Conservation (phyloP, 2,329 filamentous ascomycete genomes). For the Trichoderma hamatum region DNA sequence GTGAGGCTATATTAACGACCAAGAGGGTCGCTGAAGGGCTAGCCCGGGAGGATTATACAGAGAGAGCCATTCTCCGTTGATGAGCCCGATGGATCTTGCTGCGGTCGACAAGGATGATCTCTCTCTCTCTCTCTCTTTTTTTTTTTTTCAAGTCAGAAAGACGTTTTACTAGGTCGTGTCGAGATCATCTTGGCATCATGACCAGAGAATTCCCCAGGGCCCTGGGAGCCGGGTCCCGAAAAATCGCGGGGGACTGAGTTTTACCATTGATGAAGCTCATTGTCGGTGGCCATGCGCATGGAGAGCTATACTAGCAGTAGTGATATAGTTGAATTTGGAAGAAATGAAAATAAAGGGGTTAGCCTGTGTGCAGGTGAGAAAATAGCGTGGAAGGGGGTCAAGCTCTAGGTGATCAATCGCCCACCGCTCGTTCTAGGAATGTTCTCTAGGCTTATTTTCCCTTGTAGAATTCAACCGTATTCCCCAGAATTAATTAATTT, state of each 20-base stretch:
- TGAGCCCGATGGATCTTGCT: background rate
- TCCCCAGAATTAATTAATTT: background rate
- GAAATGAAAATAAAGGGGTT: constrained; percentile 8
- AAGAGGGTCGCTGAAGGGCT: background rate
- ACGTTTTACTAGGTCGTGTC: background rate
- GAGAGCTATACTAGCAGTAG: background rate
- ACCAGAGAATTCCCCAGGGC: background rate
- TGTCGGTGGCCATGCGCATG: background rate
- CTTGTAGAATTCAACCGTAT: background rate
- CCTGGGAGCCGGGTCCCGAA: background rate
- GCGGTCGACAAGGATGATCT: background rate
- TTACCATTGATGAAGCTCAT: background rate
- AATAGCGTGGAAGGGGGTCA: constrained; percentile 12
- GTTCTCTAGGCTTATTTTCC: background rate
- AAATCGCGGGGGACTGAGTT: background rate
- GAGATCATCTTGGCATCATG: background rate
- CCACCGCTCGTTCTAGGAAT: background rate
- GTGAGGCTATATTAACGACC: background rate
- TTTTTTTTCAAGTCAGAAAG: background rate
- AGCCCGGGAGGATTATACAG: background rate
- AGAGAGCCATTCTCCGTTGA: background rate
- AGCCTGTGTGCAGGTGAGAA: constrained; percentile 3
- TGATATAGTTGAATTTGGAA: background rate
- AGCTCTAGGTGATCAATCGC: background rate
- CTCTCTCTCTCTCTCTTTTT: no score